Conservation (phyloP, 371 early-diverging fungal genomes). For the Nematocida sp. region DNA sequence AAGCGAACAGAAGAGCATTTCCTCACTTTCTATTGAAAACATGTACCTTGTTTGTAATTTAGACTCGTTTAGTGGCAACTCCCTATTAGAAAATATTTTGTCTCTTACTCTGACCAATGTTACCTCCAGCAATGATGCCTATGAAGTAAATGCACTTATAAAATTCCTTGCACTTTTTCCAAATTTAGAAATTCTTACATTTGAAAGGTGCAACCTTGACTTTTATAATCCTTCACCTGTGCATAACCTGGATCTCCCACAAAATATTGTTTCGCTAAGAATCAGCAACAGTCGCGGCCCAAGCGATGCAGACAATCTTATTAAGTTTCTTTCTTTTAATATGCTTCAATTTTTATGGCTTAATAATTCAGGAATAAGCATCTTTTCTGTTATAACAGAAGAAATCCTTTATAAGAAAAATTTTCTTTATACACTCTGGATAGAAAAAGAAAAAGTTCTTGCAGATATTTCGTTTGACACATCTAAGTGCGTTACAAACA, state of each 20-base stretch:
- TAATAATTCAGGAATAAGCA: not conserved
- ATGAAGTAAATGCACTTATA: not conserved
- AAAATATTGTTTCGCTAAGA: not conserved
- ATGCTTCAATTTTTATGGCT: not conserved
- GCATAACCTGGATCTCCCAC: not conserved
- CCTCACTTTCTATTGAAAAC: not conserved
- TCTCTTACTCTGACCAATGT: not conserved
- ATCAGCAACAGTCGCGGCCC: not conserved
- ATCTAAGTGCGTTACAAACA: not conserved
- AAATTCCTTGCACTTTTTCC: not conserved
- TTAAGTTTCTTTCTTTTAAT: not conserved
- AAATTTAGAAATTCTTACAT: not conserved
- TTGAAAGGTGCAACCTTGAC: not conserved
- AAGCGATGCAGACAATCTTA: not conserved
- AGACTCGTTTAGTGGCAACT: not conserved
- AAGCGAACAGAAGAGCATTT: not conserved
- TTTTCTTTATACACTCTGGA: not conserved
- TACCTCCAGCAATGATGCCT: not conserved
- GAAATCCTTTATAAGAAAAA: not conserved
- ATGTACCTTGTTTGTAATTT: not conserved
- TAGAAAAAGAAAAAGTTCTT: not conserved
- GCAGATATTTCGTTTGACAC: not conserved
- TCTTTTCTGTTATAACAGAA: not conserved
- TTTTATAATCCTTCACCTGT: not conserved
- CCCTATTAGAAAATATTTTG: not conserved